Conservation (phyloP, 495 filamentous ascomycete species). For the Penicillium coprophilum region DNA sequence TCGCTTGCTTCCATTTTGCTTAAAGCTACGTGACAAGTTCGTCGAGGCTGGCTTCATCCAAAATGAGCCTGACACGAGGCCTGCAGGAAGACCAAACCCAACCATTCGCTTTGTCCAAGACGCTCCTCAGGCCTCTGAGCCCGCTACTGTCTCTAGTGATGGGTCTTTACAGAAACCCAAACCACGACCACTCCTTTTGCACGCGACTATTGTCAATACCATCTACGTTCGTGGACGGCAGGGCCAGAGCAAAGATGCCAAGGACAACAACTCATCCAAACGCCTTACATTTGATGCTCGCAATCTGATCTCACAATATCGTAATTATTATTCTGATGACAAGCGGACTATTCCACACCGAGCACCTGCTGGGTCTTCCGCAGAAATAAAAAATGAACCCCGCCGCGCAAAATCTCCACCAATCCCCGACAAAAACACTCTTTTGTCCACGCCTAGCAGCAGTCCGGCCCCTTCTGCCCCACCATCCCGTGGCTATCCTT, state of each 20-base stretch:
- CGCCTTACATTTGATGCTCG: slow-evolving; percentile 42
- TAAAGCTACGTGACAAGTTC: slow-evolving; percentile 60
- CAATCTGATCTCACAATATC: slow-evolving; percentile 31
- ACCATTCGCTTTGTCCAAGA: neutral
- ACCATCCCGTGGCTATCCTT: slow-evolving; percentile 21
- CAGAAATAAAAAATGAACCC: neutral
- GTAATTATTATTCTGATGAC: slow-evolving; percentile 36
- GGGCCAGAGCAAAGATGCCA: slow-evolving; percentile 22
- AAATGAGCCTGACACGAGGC: slow-evolving; percentile 40
- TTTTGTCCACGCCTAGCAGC: neutral
- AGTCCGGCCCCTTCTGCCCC: neutral
- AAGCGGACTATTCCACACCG: slow-evolving; percentile 21
- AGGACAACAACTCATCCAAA: slow-evolving; percentile 33
- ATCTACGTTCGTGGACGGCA: slow-evolving; percentile 61
- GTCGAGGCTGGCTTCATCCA: slow-evolving; percentile 59
- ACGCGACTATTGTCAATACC: slow-evolving; percentile 87
- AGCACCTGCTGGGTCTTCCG: neutral
- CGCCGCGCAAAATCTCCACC: neutral
- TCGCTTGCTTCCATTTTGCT: slow-evolving; percentile 62
- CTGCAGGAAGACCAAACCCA: slow-evolving; percentile 1
- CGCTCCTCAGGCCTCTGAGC: too few relatives aligned
- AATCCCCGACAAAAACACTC: too few relatives aligned
- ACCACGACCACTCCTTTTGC: slow-evolving; percentile 66
- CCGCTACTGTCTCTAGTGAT: neutral
- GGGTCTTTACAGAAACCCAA: slow-evolving; percentile 19